Evolutionary conservation across 2,329 filamentous ascomycete genomes (phyloP).

Genomic region (Alternaria sp.): DNA sequence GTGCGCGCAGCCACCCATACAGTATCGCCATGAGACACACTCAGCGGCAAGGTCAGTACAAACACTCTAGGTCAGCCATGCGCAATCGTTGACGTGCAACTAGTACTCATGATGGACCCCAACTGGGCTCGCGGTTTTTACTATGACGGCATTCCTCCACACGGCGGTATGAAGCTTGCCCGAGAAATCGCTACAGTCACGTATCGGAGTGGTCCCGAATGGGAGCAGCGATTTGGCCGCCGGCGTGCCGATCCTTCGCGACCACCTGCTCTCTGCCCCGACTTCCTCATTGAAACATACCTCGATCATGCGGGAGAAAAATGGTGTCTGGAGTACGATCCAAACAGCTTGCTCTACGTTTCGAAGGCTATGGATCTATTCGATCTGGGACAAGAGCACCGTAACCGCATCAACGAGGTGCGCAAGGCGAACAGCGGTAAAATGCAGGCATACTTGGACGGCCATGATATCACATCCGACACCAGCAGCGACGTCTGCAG

Average conservation of each 20-base stretch:
- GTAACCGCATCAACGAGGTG: slow-evolving; percentile 66
- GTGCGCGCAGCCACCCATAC: slow-evolving; percentile 93
- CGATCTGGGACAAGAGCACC: slow-evolving; percentile 78
- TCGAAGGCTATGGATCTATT: slow-evolving; percentile 99
- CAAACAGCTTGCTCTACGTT: slow-evolving; percentile 93
- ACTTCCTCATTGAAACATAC: slow-evolving; percentile 98
- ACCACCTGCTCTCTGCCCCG: slow-evolving; percentile 91
- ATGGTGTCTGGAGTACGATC: slow-evolving; percentile 94
- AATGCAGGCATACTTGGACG: slow-evolving; percentile 57
- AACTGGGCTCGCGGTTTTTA: slow-evolving; percentile 97
- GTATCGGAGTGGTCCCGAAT: slow-evolving; percentile 94
- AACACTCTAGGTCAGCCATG: not conserved
- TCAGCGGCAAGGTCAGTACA: slow-evolving; percentile 72
- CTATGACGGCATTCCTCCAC: slow-evolving; percentile 80
- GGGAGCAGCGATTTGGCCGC: slow-evolving; percentile 93
- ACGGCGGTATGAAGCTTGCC: slow-evolving; percentile 96
- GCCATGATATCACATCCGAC: slow-evolving; percentile 28
- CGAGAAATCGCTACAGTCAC: slow-evolving; percentile 97
- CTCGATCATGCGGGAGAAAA: slow-evolving; percentile 98
- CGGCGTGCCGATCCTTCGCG: slow-evolving; percentile 83
- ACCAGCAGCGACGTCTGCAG: slow-evolving; percentile 65
- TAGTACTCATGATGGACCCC: slow-evolving; percentile 96
- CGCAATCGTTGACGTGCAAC: slow-evolving; percentile 9
- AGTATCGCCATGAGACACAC: slow-evolving; percentile 99
- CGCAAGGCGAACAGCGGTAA: slow-evolving; percentile 66